phyloP scores from a whole-genome alignment of 1,284 basidiomycete genomes.

The Blastosporella zonata region DNA sequence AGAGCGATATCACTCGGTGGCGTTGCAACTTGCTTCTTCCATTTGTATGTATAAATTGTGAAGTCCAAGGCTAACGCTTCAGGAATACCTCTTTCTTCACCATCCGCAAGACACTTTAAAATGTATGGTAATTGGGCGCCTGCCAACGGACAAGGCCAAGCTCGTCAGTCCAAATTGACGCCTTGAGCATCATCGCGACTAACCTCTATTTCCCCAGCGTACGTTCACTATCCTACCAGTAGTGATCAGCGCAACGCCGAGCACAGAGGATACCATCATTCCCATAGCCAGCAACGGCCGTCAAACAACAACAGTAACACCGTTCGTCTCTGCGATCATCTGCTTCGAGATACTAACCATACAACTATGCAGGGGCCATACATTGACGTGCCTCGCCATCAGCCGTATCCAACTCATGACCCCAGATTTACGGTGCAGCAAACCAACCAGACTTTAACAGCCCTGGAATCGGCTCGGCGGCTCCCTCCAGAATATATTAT shows the following conservation, averaged over 20 bases:
- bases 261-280: conserved; percentile 4
- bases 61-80: not conserved
- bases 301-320: conserved; percentile 7
- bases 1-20: conserved; percentile 4
- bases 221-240: conserved; percentile 6
- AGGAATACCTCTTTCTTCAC: not conserved
- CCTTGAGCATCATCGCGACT: not conserved
- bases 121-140: conserved; percentile 17
- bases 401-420: conserved; percentile 12
- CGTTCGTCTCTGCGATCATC: conserved; percentile 8
- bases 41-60: conserved; percentile 14
- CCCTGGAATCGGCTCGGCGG: conserved; percentile 19
- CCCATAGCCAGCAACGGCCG: not conserved
- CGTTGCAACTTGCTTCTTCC: conserved; percentile 5
- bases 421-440: conserved; percentile 20
- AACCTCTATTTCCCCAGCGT: conserved; percentile 9
- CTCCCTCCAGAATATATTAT: conserved; percentile 17
- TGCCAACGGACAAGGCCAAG: conserved; percentile 9
- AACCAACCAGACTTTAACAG: conserved; percentile 22
- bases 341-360: conserved; percentile 1
- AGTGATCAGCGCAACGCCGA: conserved; percentile 7
- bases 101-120: not conserved
- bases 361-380: conserved; percentile 2
- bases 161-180: not conserved
- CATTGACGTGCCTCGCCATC: conserved; percentile 2